A percentile compares a stretch with the other conserved stretches of the same genome.
phyloP scores from a whole-genome alignment of 2,329 filamentous ascomycete genomes.

The Cladosporium sphaerospermum region DNA sequence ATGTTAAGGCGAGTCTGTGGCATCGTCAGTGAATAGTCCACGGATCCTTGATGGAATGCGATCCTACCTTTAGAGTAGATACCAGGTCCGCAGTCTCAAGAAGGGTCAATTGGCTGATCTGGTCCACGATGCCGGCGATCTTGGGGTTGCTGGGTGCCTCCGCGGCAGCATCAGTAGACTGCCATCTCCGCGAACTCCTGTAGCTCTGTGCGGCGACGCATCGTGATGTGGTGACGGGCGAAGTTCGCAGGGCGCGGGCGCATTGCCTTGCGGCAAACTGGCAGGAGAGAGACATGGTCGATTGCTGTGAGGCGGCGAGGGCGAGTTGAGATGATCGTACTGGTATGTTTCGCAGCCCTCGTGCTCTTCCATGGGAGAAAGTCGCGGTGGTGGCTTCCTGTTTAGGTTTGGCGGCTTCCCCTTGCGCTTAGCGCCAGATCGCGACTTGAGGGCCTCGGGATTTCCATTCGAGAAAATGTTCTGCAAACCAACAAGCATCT shows the following conservation, averaged over 20 bases:
- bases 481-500: not conserved
- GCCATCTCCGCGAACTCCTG: constrained; percentile 63
- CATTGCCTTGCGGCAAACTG: constrained; percentile 40
- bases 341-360: constrained; percentile 2
- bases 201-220: constrained; percentile 20
- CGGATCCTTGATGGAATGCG: not conserved
- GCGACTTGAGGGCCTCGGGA: constrained; percentile 1
- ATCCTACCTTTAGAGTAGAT: constrained; percentile 78
- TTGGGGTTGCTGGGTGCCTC: constrained; percentile 63
- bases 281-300: constrained; percentile 39
- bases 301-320: not conserved
- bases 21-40: constrained; percentile 4
- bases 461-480: constrained; percentile 11
- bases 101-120: constrained; percentile 96
- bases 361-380: constrained; percentile 8
- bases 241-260: constrained; percentile 31
- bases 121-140: constrained; percentile 90
- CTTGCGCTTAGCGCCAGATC: constrained; percentile 2
- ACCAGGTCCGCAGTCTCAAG: constrained; percentile 97
- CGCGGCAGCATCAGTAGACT: constrained; percentile 65
- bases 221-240: constrained; percentile 19
- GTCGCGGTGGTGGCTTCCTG: not conserved
- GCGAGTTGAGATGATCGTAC: constrained; percentile 5
- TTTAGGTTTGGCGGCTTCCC: constrained; percentile 5
- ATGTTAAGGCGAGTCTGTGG: constrained; percentile 86